Conservation (phyloP, 2,329 filamentous ascomycete species). For the Parastagonospora nodorum region DNA sequence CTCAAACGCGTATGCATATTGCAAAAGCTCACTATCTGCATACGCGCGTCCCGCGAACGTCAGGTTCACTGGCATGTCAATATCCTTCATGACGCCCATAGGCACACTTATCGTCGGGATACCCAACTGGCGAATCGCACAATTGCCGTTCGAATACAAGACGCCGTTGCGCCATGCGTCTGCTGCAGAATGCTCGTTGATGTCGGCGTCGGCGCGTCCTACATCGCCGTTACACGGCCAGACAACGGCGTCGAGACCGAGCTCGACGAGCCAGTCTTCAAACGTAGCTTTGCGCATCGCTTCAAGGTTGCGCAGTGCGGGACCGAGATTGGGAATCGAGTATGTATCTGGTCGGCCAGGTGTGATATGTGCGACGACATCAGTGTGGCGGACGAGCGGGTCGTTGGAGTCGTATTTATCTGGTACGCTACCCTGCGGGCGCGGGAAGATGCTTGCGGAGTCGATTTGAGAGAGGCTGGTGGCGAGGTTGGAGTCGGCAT, state of each 20-base stretch:
- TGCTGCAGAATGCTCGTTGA: not conserved
- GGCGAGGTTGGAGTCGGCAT: slow-evolving; percentile 43
- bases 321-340: slow-evolving; percentile 42
- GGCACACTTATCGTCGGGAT: slow-evolving; percentile 59
- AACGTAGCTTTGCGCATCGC: slow-evolving; percentile 49
- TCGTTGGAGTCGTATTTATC: slow-evolving; percentile 27
- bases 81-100: slow-evolving; percentile 55
- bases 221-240: slow-evolving; percentile 57
- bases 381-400: slow-evolving; percentile 14
- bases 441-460: slow-evolving; percentile 39
- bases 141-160: slow-evolving; percentile 58
- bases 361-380: not conserved
- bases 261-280: slow-evolving; percentile 52
- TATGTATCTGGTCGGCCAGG: not conserved
- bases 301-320: slow-evolving; percentile 41
- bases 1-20: slow-evolving; percentile 19
- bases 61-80: slow-evolving; percentile 57
- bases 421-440: slow-evolving; percentile 28
- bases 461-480: slow-evolving; percentile 27
- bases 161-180: slow-evolving; percentile 51
- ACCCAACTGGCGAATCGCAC: slow-evolving; percentile 58
- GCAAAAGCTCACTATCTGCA: slow-evolving; percentile 45
- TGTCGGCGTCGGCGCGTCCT: slow-evolving; percentile 44
- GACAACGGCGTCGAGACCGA: slow-evolving; percentile 50
- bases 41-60: slow-evolving; percentile 58